These are phyloP conservation scores for Ballota nigra DNA, from an alignment of 257 asterid species.

Conservation along the genomic window DNA sequence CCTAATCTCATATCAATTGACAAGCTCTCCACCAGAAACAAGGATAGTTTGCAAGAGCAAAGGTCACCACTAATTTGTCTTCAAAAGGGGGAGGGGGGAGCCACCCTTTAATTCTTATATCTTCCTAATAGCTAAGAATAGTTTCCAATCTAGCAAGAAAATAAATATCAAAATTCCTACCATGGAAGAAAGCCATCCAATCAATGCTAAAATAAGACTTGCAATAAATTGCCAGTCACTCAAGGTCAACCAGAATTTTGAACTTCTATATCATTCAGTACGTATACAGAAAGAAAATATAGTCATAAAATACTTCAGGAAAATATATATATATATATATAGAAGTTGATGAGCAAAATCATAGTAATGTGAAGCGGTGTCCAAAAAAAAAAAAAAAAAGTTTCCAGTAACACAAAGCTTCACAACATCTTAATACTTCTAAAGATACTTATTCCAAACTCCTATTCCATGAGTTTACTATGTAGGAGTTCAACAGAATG, in stretches of 20 bases:
- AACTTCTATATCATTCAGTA: no score
- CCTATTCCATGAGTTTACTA: background rate
- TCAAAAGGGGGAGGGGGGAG: background rate
- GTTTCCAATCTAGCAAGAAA: background rate
- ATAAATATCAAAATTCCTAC: background rate
- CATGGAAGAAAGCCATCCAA: background rate
- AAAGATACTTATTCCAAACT: background rate
- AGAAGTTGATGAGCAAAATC: background rate
- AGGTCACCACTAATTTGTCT: background rate
- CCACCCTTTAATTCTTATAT: background rate
- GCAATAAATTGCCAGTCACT: background rate
- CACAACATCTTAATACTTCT: background rate
- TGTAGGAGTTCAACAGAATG: background rate
- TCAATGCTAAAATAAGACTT: background rate
- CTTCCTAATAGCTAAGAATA: background rate
- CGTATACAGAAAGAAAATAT: background rate
- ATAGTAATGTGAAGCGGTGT: background rate
- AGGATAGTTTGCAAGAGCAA: background rate
- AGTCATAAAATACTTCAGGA: background rate
- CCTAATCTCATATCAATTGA: background rate
- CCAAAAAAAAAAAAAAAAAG: slow-evolving; percentile 2
- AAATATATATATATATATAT: background rate
- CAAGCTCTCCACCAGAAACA: background rate
- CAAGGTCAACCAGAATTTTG: no score
- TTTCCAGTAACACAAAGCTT: background rate